A percentile compares a stretch with the other conserved stretches of the same genome.
These are phyloP conservation scores for Lactarius sp. DNA, from an alignment of 768 basidiomycete species.

Conservation along the genomic window DNA sequence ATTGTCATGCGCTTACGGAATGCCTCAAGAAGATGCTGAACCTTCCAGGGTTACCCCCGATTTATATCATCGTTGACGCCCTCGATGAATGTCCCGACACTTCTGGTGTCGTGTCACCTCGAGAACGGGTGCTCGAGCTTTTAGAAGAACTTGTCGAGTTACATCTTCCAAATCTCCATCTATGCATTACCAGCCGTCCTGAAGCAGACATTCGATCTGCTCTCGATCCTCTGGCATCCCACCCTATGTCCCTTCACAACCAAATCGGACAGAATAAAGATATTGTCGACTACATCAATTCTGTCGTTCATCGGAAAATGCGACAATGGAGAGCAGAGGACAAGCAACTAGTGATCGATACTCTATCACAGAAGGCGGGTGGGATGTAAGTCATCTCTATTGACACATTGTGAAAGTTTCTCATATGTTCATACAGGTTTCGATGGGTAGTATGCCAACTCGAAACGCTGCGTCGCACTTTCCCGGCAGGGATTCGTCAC, in stretches of 20 bases:
- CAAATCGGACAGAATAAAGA: background rate
- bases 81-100: too few species aligned
- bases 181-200: background rate
- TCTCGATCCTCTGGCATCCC: background rate
- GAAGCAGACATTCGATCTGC: background rate
- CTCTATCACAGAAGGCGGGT: too few species aligned
- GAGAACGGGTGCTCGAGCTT: too few species aligned
- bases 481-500: background rate
- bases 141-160: too few species aligned
- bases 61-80: too few species aligned
- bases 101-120: too few species aligned
- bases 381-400: background rate
- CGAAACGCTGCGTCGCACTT: background rate
- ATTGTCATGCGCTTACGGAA: too few species aligned
- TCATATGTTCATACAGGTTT: background rate
- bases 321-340: too few species aligned
- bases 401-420: background rate
- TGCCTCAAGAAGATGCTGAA: too few species aligned
- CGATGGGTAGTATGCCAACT: background rate
- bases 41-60: too few species aligned
- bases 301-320: background rate
- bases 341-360: too few species aligned
- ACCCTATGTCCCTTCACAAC: background rate
- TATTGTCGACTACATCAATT: background rate
- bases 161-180: background rate